Evolutionary conservation across 257 asterid genomes (phyloP).

Genomic region (Nicotiana undulata): DNA sequence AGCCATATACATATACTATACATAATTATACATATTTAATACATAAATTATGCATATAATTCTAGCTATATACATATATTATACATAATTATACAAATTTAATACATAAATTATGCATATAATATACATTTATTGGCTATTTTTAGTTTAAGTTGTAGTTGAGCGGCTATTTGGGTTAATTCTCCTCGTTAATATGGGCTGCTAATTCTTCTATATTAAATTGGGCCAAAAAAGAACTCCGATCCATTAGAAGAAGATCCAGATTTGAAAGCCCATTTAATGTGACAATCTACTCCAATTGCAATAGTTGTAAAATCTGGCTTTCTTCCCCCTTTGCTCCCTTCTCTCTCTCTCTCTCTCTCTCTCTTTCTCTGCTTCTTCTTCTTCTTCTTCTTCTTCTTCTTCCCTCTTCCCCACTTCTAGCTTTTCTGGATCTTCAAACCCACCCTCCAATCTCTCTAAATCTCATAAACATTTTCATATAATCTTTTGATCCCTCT

Average conservation of each 20-base stretch:
- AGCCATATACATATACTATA: too few species aligned
- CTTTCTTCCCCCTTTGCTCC: not conserved
- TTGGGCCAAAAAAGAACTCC: not conserved
- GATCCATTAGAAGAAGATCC: not conserved
- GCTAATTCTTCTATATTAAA: not conserved
- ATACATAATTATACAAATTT: too few species aligned
- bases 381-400: not conserved
- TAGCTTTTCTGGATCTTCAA: conserved; percentile 15
- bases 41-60: too few species aligned
- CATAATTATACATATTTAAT: too few species aligned
- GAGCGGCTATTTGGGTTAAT: too few species aligned
- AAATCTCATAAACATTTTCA: conserved; percentile 19
- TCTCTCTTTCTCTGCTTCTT: not conserved
- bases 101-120: too few species aligned
- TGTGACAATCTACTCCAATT: conserved; percentile 14
- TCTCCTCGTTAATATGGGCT: too few species aligned
- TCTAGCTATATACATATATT: too few species aligned
- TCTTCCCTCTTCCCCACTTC: conserved; percentile 13
- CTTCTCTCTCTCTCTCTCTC: not conserved
- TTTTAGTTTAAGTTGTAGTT: too few species aligned
- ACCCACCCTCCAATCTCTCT: conserved; percentile 32
- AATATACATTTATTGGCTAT: too few species aligned
- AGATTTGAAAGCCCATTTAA: conserved; percentile 13
- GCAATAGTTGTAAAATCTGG: not conserved
- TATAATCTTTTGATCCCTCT: conserved; percentile 11